A percentile compares a stretch with the other conserved stretches of the same genome.
phyloP scores from a whole-genome alignment of 1,284 basidiomycete genomes.

The Ustilago cynodontis region DNA sequence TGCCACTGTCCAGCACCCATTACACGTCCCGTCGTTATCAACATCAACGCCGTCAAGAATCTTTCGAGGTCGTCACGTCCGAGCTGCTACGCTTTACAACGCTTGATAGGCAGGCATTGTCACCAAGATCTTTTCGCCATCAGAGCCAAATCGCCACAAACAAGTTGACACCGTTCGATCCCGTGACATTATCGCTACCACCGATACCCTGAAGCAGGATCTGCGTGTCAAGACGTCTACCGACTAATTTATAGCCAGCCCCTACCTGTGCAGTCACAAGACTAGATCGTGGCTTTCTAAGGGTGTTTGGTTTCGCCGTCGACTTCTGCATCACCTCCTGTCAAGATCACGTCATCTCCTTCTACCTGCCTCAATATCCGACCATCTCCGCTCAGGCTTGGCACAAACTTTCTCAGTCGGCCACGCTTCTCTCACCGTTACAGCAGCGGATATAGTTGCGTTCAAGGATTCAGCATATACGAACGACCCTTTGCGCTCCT shows the following conservation, averaged over 20 bases:
- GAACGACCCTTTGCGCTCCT: constrained; percentile 16
- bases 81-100: background rate
- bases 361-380: constrained; percentile 11
- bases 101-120: background rate
- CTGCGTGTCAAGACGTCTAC: background rate
- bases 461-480: constrained; percentile 25
- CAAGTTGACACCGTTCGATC: background rate
- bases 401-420: constrained; percentile 18
- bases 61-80: background rate
- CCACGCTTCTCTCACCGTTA: background rate
- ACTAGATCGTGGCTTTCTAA: background rate
- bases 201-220: background rate
- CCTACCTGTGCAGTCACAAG: background rate
- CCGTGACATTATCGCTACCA: background rate
- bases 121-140: background rate
- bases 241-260: background rate
- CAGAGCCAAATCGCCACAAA: background rate
- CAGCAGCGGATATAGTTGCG: constrained; percentile 9
- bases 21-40: constrained; percentile 1
- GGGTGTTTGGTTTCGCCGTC: background rate
- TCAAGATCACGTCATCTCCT: background rate
- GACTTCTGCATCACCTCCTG: background rate
- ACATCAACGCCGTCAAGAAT: constrained; percentile 6
- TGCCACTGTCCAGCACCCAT: background rate
- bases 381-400: constrained; percentile 21